Evolutionary conservation across 805 yeast genomes (phyloP), one percentile per base, ranked within the genome.

Genomic region (Myxozyma lipomycoides): DNA sequence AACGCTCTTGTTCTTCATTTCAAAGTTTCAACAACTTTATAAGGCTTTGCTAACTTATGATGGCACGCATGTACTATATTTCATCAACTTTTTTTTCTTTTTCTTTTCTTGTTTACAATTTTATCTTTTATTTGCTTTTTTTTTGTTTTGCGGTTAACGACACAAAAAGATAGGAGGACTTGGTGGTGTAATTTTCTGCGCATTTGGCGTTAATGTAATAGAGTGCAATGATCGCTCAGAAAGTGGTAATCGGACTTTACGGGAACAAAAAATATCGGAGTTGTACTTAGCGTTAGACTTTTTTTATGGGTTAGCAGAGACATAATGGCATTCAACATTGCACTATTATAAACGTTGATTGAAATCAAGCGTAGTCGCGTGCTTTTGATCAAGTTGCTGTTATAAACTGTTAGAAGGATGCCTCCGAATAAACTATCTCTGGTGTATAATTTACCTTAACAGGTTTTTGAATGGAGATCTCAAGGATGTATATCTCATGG

Each of bases 271-370:
- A 9, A 21, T 37, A 37, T 6, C 21, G 43, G 43, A 22, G 26
- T 25, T 23, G 18, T 40, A 40, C 43, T 28, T 40, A 25, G 26
- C n/a, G 32, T 23, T 40, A 18, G n/a, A 35, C 7, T n/a, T 40
- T 6, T 10, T 40, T 40, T 40, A 40, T 40, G 43, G 40, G 43
- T 23, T 23, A 25, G 43, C 26, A 40, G 43, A 40, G 43, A 40
- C n/a, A 7, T 40, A 40, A 40, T 40, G 32, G 43, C 43, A 40
- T 40, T 40, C 43, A 40, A 40, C 43, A 40, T 40, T 40, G 43
- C 43, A 40, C 7, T 35, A 35, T 28, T 28, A 7, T n/a, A n/a
- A n/a, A n/a, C n/a, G n/a, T n/a, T 15, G n/a, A 30, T 30, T 30
- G 15, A 30, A 15, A 30, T 30, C 15, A n/a, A 15, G 15, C 35